Conservation (phyloP, 2,329 filamentous ascomycete species). For the Dactylonectria macrodidyma region DNA sequence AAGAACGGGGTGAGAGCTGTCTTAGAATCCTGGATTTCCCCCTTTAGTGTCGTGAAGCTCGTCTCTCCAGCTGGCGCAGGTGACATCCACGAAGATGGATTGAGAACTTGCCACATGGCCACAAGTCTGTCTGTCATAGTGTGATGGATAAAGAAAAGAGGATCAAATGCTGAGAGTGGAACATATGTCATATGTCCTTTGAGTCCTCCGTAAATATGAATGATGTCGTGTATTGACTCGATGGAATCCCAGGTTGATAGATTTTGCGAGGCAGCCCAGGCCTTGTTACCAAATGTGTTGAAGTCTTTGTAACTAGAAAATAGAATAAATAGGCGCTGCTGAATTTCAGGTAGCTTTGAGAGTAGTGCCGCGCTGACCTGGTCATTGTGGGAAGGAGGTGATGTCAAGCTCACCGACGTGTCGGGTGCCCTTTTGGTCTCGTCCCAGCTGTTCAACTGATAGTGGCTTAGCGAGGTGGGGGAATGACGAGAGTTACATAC, state of each 20-base stretch:
- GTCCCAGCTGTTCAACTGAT: constrained; percentile 71
- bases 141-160: constrained; percentile 85
- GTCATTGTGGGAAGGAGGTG: constrained; percentile 70
- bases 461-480: constrained; percentile 1
- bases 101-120: constrained; percentile 82
- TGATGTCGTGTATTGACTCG: constrained; percentile 74
- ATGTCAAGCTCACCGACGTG: constrained; percentile 44
- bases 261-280: constrained; percentile 66
- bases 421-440: constrained; percentile 72
- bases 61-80: constrained; percentile 68
- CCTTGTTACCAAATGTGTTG: constrained; percentile 78
- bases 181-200: constrained; percentile 80
- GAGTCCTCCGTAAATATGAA: constrained; percentile 72
- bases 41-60: constrained; percentile 73
- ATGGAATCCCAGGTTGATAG: constrained; percentile 72
- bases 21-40: constrained; percentile 67
- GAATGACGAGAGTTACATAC: neutral
- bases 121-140: constrained; percentile 82
- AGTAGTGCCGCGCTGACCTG: constrained; percentile 63
- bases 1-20: constrained; percentile 80
- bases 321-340: constrained; percentile 76
- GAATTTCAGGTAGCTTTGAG: constrained; percentile 66
- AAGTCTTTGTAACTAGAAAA: constrained; percentile 79
- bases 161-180: constrained; percentile 83
- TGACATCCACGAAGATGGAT: constrained; percentile 77